phyloP scores from a whole-genome alignment of 2,329 filamentous ascomycete species.

The Diplodia corticola region DNA sequence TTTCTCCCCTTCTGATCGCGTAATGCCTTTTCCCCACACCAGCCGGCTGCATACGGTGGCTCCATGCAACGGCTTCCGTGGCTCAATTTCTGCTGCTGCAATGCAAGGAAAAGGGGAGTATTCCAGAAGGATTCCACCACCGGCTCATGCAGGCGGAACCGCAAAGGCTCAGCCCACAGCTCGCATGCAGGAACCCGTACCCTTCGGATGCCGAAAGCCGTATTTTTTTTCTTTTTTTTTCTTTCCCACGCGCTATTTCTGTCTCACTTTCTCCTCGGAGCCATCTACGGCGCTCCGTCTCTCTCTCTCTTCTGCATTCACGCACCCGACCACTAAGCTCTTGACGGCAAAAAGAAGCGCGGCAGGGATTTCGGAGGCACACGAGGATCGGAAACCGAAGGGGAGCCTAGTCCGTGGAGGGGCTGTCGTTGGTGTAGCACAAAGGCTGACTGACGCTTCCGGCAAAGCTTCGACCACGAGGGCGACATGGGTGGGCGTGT shows the following conservation, averaged over 20 bases:
- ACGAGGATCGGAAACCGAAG: neutral
- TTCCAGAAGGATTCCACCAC: slow-evolving; percentile 18
- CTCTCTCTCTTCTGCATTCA: neutral
- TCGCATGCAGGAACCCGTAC: slow-evolving; percentile 14
- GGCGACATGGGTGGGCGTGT: neutral
- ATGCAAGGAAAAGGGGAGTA: neutral
- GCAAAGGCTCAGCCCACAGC: too few species aligned
- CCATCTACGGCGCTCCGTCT: neutral
- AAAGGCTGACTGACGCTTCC: neutral
- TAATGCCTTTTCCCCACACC: neutral
- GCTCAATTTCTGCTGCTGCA: neutral
- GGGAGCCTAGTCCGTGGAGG: neutral
- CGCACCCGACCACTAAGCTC: neutral
- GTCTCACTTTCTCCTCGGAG: too few species aligned
- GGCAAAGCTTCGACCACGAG: slow-evolving; percentile 11
- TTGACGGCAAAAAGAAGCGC: neutral
- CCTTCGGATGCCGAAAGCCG: neutral
- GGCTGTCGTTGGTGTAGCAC: neutral
- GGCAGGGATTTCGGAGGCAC: too few species aligned
- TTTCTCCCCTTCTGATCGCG: neutral
- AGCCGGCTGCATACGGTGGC: neutral
- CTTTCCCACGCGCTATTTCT: too few species aligned
- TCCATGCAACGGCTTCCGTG: neutral
- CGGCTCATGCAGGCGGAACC: slow-evolving; percentile 20
- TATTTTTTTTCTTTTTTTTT: neutral